Evolutionary conservation across 1,284 basidiomycete genomes (phyloP), one percentile per base, ranked within the genome.

Genomic region (Cutaneotrichosporon curvatum): DNA sequence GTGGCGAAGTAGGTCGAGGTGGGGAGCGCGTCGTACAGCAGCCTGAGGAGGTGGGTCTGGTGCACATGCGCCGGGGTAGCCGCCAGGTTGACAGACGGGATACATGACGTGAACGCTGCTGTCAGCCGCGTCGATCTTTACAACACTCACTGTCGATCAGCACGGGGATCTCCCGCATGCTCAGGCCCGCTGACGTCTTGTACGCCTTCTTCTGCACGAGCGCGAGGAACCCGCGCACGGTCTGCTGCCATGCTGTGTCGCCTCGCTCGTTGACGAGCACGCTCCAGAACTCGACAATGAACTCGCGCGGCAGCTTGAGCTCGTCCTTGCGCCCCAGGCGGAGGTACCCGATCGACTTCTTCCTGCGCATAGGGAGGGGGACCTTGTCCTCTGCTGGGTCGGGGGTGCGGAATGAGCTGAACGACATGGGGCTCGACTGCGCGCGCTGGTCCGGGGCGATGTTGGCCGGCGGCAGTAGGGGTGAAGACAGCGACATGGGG

Each of bases 221-320:
- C 5, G 60, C 51, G 32, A 70, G 49, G 45, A 72, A 65, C 10
- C 45, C 50, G 16, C 45, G 43, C 14, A 65, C 62, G 1, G 63
- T 51, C 38, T 48, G 39, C 23, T 51, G 56, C 67, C 67, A 72
- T 1, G 50, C 60, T 1, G 30, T 30, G 48, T 72, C 68, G 15
- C 70, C 70, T 0, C 60, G 51, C 49, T 72, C 70, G 32, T 37
- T 51, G 0, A 50, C 58, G 31, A 72, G 48, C 2, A 53, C 43
- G 12, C 50, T 57, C 68, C 68, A 70, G 45, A 72, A 70, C 40
- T 66, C 64, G 23, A 58, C 31, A 23, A 70, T 50, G 36, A 67
- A 66, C 53, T 72, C 70, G 37, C 63, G 64, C 3, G 68, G 68
- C 23, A 70, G 48, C 55, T 70, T 70, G 38, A 57, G 34, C 15